These are phyloP conservation scores for Neurospora tetraspora DNA, from an alignment of 495 filamentous ascomycete species.

Conservation along the genomic window DNA sequence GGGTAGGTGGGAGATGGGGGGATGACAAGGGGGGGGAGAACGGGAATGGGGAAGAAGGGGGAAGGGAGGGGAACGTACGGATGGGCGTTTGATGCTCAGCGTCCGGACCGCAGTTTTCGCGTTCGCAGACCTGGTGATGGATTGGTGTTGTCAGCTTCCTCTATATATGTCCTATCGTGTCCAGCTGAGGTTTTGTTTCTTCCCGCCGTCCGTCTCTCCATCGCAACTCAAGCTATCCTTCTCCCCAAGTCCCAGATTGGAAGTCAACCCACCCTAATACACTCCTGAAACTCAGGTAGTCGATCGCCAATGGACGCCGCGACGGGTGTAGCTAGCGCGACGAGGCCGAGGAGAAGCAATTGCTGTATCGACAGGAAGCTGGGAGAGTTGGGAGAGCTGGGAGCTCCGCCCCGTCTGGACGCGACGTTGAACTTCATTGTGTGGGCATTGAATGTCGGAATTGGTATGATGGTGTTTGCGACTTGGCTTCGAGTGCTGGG, in stretches of 20 bases:
- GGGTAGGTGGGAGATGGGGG: too few species aligned
- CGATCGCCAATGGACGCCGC: conserved; percentile 75
- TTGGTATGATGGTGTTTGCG: neutral
- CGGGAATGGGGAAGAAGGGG: conserved; percentile 1
- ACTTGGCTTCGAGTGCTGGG: neutral
- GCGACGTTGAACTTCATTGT: neutral
- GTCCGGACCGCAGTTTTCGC: conserved; percentile 61
- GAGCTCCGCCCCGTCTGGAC: neutral
- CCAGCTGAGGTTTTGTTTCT: neutral
- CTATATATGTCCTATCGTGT: neutral
- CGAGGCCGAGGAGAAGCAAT: conserved; percentile 27
- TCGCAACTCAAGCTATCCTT: neutral
- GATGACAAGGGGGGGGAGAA: neutral
- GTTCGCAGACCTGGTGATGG: conserved; percentile 81
- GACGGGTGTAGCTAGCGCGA: conserved; percentile 38
- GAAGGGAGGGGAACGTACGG: conserved; percentile 45
- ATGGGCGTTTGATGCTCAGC: conserved; percentile 31
- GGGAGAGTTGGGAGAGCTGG: neutral
- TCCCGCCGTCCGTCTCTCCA: neutral
- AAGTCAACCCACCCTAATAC: conserved; percentile 57
- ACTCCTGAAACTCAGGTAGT: conserved; percentile 80
- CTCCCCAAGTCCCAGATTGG: neutral
- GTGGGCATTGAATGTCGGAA: neutral
- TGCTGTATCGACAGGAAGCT: conserved; percentile 2
- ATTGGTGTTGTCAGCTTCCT: conserved; percentile 3